These are phyloP conservation scores for Leccinum subrobustum DNA, from an alignment of 1,284 basidiomycete species.

Conservation along the genomic window DNA sequence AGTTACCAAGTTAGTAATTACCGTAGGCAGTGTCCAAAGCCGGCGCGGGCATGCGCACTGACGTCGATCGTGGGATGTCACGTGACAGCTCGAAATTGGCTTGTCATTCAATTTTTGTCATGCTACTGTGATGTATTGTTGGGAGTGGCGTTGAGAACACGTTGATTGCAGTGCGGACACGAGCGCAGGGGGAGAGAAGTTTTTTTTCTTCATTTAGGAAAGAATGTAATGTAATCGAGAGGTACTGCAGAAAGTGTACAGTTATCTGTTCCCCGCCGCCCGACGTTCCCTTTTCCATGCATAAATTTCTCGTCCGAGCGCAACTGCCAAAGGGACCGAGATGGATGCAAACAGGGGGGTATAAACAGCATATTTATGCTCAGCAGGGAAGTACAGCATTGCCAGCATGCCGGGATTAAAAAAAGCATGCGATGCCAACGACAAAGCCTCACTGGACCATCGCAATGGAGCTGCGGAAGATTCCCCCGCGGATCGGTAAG, in stretches of 20 bases:
- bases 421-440: constrained; percentile 85
- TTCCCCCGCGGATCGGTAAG: constrained; percentile 23
- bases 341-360: constrained; percentile 90
- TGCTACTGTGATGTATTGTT: not conserved
- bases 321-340: constrained; percentile 77
- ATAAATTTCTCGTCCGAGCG: constrained; percentile 66
- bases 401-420: constrained; percentile 97
- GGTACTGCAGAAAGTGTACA: constrained; percentile 1
- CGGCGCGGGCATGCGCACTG: not conserved
- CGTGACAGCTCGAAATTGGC: constrained; percentile 18
- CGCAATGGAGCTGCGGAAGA: constrained; percentile 52
- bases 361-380: constrained; percentile 95
- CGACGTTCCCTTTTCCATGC: constrained; percentile 49
- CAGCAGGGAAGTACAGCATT: constrained; percentile 93
- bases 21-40: not conserved
- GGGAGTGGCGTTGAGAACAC: constrained; percentile 11
- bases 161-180: constrained; percentile 16
- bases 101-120: not conserved
- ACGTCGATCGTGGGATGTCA: constrained; percentile 27
- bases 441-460: constrained; percentile 66
- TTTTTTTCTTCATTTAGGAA: constrained; percentile 10
- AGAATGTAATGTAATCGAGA: constrained; percentile 11
- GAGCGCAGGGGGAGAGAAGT: constrained; percentile 9
- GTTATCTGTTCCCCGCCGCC: constrained; percentile 20
- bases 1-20: constrained; percentile 1